These are phyloP conservation scores for Populus hybrid DNA, from an alignment of 441 rosid genomes.

Conservation along the genomic window DNA sequence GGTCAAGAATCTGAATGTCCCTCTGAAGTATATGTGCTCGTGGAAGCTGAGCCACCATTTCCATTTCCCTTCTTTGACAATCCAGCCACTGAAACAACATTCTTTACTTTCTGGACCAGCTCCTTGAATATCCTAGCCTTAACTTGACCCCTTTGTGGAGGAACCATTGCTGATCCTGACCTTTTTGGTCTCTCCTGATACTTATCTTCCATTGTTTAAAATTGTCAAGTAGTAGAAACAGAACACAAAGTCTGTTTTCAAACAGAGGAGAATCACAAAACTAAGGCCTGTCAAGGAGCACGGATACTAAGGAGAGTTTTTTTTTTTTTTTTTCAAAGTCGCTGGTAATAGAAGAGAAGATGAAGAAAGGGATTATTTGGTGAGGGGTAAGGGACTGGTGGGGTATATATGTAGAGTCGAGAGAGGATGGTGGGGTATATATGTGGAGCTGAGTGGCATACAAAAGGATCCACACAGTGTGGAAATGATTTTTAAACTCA, in stretches of 20 bases:
- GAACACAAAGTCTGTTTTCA: slow-evolving; percentile 2
- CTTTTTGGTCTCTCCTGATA: slow-evolving; percentile 5
- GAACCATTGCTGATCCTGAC: slow-evolving; percentile 18
- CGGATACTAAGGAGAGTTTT: no score
- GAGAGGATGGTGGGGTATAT: background rate
- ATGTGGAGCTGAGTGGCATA: background rate
- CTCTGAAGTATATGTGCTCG: no score
- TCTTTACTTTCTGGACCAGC: slow-evolving; percentile 4
- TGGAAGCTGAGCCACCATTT: no score
- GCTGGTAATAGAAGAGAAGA: background rate
- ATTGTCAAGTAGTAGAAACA: background rate
- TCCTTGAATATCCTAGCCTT: slow-evolving; percentile 23
- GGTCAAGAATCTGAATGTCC: no score
- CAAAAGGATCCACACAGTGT: slow-evolving; percentile 12
- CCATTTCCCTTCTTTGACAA: background rate
- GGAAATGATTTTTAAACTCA: background rate
- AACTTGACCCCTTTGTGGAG: slow-evolving; percentile 38
- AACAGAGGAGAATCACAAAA: background rate
- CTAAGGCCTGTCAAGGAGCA: background rate
- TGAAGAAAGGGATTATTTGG: background rate
- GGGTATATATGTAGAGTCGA: background rate
- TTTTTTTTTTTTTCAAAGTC: background rate
- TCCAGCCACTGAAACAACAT: background rate
- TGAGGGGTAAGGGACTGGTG: background rate
- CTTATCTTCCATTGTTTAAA: slow-evolving; percentile 25